Evolutionary conservation across 805 yeast genomes (phyloP), one percentile per base, ranked within the genome.

Genomic region (Saccharomycodes ludwigii): DNA sequence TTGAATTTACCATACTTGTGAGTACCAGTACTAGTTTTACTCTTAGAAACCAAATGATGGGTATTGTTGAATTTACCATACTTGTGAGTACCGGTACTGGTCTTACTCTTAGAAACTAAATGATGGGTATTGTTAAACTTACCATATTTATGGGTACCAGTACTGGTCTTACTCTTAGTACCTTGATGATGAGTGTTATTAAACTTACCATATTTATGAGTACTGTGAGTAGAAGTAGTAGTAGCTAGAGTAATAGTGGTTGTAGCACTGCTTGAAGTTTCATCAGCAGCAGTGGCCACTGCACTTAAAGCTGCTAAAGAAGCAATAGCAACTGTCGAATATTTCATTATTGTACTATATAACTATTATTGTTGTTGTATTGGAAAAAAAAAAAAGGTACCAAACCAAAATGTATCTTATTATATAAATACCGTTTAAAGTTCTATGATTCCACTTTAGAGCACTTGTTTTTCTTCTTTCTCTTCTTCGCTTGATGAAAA

Each of bases 141-240:
- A 36, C 76, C 77, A 40, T 55, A 56, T 37, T 52, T 61, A 59
- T 70, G 75, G 28, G 77, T 71, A 35, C 65, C 63, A 33, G 65
- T 52, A 12, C 54, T 38, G 13, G 59, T 37, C 3, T 70, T 38
- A 15, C 52, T 43, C 28, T 54, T 38, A 4, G 63, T 39, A 22
- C 53, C 46, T 39, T 52, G 42, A 33, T 71, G 64, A 54, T 68
- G 65, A n/a, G n/a, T n/a, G n/a, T n/a, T n/a, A 59, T 69, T 60
- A 42, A 68, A 69, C 40, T 59, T 55, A 33, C 71, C 71, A 43
- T 54, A 51, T 38, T 49, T 58, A 56, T 64, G 71, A 34, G 71
- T 65, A 22, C 58, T 55, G 48, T 56, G 48, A 17, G 59, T 29
- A 40, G 49, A 38, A 11, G 58, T 38, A 11, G 56, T 41, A 14